A percentile compares a stretch with the other conserved stretches of the same genome.
Evolutionary conservation across 345 rosid genomes (phyloP).

Genomic region (Moricandia moricandioides): DNA sequence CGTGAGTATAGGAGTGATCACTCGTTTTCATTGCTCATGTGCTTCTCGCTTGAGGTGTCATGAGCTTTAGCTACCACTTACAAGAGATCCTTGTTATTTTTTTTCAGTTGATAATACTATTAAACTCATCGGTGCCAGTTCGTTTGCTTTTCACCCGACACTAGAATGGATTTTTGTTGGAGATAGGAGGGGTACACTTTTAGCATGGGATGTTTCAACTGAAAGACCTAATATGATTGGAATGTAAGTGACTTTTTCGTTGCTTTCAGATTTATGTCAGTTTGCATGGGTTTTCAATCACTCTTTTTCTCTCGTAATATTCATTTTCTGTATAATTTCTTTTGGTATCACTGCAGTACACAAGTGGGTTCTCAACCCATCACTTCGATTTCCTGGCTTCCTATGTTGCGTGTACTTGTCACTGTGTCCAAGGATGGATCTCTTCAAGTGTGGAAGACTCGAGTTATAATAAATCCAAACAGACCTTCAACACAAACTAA

Average conservation of each 20-base stretch:
- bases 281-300: neutral
- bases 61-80: slow-evolving; percentile 10
- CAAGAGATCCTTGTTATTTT: neutral
- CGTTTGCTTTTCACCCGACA: slow-evolving; percentile 92
- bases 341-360: slow-evolving; percentile 47
- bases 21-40: neutral
- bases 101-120: slow-evolving; percentile 86
- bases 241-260: slow-evolving; percentile 53
- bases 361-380: slow-evolving; percentile 97
- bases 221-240: slow-evolving; percentile 96
- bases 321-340: neutral
- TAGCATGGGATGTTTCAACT: slow-evolving; percentile 98
- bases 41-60: slow-evolving; percentile 4
- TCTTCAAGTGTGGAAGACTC: slow-evolving; percentile 92
- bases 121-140: slow-evolving; percentile 85
- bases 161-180: slow-evolving; percentile 98
- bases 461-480: slow-evolving; percentile 70
- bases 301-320: neutral
- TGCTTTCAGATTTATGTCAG: neutral
- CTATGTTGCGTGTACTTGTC: slow-evolving; percentile 73
- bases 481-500: slow-evolving; percentile 87
- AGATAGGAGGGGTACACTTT: slow-evolving; percentile 89
- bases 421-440: slow-evolving; percentile 88
- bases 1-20: slow-evolving; percentile 48
- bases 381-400: slow-evolving; percentile 79